Percentiles rank a stretch among this genome's conserved stretches.
phyloP scores from a whole-genome alignment of 306 rosid genomes.

The Coriaria nepalensis region DNA sequence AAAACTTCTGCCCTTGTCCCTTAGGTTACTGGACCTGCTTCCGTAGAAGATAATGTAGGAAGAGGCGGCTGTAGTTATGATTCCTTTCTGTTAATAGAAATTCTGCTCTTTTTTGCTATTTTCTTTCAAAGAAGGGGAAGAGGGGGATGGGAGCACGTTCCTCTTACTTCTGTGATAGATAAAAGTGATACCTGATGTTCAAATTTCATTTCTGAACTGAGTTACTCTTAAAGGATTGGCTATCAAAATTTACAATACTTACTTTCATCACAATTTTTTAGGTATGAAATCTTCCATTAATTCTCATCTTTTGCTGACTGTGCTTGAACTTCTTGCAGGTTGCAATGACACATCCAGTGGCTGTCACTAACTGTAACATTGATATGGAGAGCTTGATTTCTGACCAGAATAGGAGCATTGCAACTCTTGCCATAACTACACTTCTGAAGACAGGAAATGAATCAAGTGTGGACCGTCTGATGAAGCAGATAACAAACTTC shows the following conservation, averaged over 20 bases:
- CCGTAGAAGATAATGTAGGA: too few species aligned
- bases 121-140: too few species aligned
- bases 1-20: neutral
- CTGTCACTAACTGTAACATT: constrained; percentile 96
- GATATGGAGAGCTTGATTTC: constrained; percentile 96
- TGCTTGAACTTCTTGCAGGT: constrained; percentile 46
- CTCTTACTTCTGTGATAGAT: neutral
- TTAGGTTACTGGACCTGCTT: neutral
- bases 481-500: constrained; percentile 97
- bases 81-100: too few species aligned
- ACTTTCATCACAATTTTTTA: neutral
- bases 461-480: constrained; percentile 91
- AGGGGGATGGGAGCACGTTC: too few species aligned
- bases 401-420: constrained; percentile 96
- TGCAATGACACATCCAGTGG: constrained; percentile 99
- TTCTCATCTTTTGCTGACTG: neutral
- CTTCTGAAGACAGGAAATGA: constrained; percentile 98
- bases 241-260: neutral
- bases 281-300: neutral
- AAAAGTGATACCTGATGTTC: constrained; percentile 5
- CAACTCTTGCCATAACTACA: constrained; percentile 96
- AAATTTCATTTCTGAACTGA: neutral
- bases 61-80: too few species aligned
- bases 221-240: too few species aligned
- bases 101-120: too few species aligned